Evolutionary conservation across 1,139 yeast genomes (phyloP).

Genomic region (Candida buenavistaensis): DNA sequence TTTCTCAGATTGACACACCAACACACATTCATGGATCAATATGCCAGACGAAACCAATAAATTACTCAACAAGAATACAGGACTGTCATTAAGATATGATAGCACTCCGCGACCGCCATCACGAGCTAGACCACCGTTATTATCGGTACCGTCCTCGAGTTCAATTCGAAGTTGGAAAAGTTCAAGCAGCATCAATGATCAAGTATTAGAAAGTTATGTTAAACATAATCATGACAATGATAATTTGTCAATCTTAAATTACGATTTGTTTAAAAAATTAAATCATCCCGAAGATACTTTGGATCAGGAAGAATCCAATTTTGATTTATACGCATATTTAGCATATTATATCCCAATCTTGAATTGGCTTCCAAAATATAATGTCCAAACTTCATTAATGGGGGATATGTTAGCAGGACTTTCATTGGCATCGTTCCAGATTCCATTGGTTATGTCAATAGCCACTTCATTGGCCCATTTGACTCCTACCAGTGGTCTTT

Average conservation of each 20-base stretch:
- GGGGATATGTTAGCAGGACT: conserved; percentile 37
- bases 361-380: conserved; percentile 32
- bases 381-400: conserved; percentile 14
- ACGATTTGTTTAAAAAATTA: conserved; percentile 11
- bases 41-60: conserved; percentile 15
- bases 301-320: conserved; percentile 1
- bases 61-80: conserved; percentile 8
- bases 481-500: conserved; percentile 32
- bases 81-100: conserved; percentile 8
- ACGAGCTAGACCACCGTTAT: conserved; percentile 23
- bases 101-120: conserved; percentile 5
- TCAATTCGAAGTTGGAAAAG: conserved; percentile 22
- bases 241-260: conserved; percentile 12
- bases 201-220: conserved; percentile 18
- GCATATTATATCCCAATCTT: conserved; percentile 35
- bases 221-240: conserved; percentile 12
- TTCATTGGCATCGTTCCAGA: conserved; percentile 34
- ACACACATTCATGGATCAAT: background rate
- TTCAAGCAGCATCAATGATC: conserved; percentile 19
- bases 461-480: conserved; percentile 34
- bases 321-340: conserved; percentile 27
- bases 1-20: too few species aligned
- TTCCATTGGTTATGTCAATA: conserved; percentile 37
- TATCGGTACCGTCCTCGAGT: conserved; percentile 27
- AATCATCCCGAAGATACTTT: conserved; percentile 5